Base-by-base conservation (phyloP, 78 protist species). In the Dictyostelium purpureum region DNA sequence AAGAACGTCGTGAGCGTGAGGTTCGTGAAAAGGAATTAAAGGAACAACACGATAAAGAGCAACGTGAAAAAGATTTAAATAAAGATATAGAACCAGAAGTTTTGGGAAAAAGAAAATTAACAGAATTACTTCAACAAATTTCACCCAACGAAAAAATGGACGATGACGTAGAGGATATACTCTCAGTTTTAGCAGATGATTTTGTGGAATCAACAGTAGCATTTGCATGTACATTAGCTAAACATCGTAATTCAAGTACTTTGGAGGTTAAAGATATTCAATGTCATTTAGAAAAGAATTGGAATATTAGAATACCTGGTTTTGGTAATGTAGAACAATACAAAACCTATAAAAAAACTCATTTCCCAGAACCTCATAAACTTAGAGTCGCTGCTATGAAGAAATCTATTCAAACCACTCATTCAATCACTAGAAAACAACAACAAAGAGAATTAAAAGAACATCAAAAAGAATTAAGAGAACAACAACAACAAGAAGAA, bases 231-330 rank as follows among this genome's bases (percentile, higher is more conserved):
- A 70, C 94, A 40, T 70, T 96, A 2, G 97, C 97, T 6, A 94
- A 94, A 35, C 97, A 96, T 71, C 52, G 97, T 19, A 77, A 79
- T 35, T 87, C 95, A 9, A 65, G 38, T 31, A 65, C 80, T 42
- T 52, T 96, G 57, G 97, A 96, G 59, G 96, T 94, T 0, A 90
- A 96, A 26, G 97, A 96, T 85, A n/a, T 96, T 6, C 79, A 94
- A 37, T 87, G 95, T 45, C 96, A 96, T 61, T 47, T 96, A 0
- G 97, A 94, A 75, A 49, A 77, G 38, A 79, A 78, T 63, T 94
- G 94, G 94, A 85, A 77, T 45, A 87, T 94, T 33, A 57, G 79
- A 63, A 76, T 94, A 45, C 96, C 96, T 24, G 96, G 96, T 11
- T 88, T 88, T 33, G 94, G 87, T 11, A 70, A 54, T 45, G 52